Base-by-base conservation (phyloP, 2,329 filamentous ascomycete species). In the Trichoderma gracile region DNA sequence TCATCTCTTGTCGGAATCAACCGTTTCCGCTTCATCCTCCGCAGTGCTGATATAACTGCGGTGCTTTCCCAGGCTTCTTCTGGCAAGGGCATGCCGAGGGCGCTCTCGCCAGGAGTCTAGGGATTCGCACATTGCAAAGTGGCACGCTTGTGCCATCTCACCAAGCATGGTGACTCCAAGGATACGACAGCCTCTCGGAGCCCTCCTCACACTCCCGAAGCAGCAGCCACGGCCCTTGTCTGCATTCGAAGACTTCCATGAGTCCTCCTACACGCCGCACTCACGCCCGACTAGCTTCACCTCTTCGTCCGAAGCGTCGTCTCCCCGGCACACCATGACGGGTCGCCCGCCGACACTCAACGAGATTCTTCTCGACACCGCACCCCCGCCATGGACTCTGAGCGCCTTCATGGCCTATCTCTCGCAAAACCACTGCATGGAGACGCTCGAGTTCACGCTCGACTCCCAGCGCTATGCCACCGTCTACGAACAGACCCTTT, bases 401-500 rank as follows among this genome's bases (percentile, higher is more conserved):
- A 89, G 87, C 66, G 94, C 94, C 38, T 98, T 98, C 77, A 98
- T 95, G 87, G 93, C 93, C 63, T 98, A 96, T 73, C 84, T 98
- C 4, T 97, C 94, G 1, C 93, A 96, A 73, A 98, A 98, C 73
- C 94, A 98, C 78, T 99, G 95, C 74, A 81, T 98, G 68, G 95
- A 99, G 77, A 97, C 93, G 1, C 82, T 99, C 45, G 95, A 98
- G 74, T 99, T 99, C 76, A 97, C 93, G 46, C 89, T 97, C 83
- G 95, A 97, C 75, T 91, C 94, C 23, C 90, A 93, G 65, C 86
- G 92, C 66, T 99, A 98, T 75, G 85, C 87, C 59, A 79, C 86
- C 65, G 85, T 86, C 63, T 80, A 85, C 69, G 72, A 76, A 25
- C 78, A 84, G 65, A 74, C 80, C 43, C 72, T 77, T 19, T 69